A percentile compares a stretch with the other conserved stretches of the same genome.
Evolutionary conservation across 345 rosid genomes (phyloP).

Genomic region (Salix brachista): DNA sequence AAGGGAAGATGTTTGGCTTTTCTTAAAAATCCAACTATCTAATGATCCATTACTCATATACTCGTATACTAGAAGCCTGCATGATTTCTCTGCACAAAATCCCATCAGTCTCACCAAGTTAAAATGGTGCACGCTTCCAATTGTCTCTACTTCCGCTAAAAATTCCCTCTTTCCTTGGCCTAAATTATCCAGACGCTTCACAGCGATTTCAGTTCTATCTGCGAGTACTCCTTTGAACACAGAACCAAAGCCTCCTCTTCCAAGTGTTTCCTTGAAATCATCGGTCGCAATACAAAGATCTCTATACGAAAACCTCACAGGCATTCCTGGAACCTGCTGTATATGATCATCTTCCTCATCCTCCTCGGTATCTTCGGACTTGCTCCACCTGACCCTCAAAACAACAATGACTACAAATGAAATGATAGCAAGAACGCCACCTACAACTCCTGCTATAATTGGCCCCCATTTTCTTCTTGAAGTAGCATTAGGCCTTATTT

Average conservation of each 20-base stretch:
- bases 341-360: neutral
- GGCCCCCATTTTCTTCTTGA: neutral
- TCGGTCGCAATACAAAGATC: constrained; percentile 51
- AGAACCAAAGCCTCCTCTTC: constrained; percentile 79
- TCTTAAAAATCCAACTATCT: constrained; percentile 8
- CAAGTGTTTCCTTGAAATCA: constrained; percentile 50
- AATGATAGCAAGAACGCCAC: neutral
- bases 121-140: constrained; percentile 62
- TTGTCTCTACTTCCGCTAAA: constrained; percentile 61
- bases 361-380: neutral
- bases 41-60: constrained; percentile 17
- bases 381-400: neutral
- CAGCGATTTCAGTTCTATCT: constrained; percentile 67
- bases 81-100: constrained; percentile 6
- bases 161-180: constrained; percentile 62
- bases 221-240: constrained; percentile 67
- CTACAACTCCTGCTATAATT: neutral
- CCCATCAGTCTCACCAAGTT: constrained; percentile 29
- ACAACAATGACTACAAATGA: neutral
- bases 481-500: constrained; percentile 1
- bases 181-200: constrained; percentile 70
- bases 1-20: neutral
- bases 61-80: constrained; percentile 13
- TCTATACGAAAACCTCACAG: constrained; percentile 49
- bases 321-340: constrained; percentile 14